A percentile compares a stretch with the other conserved stretches of the same genome.
phyloP scores from a whole-genome alignment of 2,329 filamentous ascomycete genomes.

The Penicillium sp. region DNA sequence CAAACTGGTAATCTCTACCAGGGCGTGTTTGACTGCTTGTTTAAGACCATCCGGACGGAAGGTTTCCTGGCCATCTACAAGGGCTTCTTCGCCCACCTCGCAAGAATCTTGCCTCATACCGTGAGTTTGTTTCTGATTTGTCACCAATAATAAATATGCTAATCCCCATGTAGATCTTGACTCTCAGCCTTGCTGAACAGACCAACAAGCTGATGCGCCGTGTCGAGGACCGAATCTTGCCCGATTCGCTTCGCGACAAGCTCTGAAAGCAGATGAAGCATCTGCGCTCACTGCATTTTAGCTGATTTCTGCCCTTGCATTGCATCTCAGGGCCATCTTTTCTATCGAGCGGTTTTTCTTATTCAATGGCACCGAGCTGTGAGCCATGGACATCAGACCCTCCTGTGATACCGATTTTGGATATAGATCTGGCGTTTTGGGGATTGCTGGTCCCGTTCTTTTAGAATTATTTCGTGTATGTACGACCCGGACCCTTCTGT shows the following conservation, averaged over 20 bases:
- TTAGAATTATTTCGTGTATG: conserved; percentile 2
- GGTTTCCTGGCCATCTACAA: conserved; percentile 94
- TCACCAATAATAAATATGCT: conserved; percentile 10
- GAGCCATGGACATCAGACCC: neutral
- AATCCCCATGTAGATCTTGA: conserved; percentile 63
- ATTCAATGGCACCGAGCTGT: neutral
- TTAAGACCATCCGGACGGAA: conserved; percentile 87
- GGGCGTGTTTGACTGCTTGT: conserved; percentile 86
- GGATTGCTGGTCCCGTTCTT: neutral
- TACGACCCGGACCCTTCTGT: neutral
- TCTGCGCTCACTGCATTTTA: neutral
- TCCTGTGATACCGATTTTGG: neutral
- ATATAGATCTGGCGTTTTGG: conserved; percentile 6
- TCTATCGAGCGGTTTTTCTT: neutral
- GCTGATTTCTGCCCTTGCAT: neutral
- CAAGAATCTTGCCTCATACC: conserved; percentile 91
- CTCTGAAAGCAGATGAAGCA: conserved; percentile 35
- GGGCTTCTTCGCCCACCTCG: conserved; percentile 91
- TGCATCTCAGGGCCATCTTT: neutral
- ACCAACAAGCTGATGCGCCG: conserved; percentile 88
- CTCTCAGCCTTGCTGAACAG: conserved; percentile 89
- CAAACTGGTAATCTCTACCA: conserved; percentile 97
- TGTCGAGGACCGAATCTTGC: conserved; percentile 63
- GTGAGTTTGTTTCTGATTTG: conserved; percentile 38
- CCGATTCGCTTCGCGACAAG: conserved; percentile 47